Conservation (phyloP, 139 green algal genomes). For the Chlamydomonas sphaeroides region DNA sequence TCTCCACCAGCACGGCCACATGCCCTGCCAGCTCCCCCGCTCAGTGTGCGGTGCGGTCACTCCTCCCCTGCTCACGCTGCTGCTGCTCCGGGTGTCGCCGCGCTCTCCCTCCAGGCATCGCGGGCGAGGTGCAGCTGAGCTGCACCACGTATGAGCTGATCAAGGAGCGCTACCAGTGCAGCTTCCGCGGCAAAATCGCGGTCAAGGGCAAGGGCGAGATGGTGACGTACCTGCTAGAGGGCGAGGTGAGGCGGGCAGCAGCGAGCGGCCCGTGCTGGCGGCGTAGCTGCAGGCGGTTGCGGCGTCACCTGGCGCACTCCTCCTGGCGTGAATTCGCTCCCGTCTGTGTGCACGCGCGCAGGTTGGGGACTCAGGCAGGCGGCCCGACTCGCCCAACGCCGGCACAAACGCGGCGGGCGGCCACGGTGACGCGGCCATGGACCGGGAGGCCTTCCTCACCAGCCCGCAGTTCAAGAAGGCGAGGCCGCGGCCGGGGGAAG, state of each 20-base stretch:
- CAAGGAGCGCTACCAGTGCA: constrained; percentile 26
- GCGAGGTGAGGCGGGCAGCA: neutral
- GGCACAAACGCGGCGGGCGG: neutral
- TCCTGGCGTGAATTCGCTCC: no score
- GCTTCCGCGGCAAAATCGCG: constrained; percentile 42
- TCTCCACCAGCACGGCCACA: no score
- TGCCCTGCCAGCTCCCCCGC: no score
- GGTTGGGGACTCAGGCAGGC: neutral
- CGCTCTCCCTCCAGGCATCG: constrained; percentile 9
- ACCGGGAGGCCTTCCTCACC: constrained; percentile 39
- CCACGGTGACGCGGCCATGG: neutral
- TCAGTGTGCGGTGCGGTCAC: no score
- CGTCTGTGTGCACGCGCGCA: no score
- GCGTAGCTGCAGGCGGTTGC: no score
- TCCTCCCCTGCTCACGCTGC: no score
- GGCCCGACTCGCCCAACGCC: neutral
- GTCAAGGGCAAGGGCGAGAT: constrained; percentile 57
- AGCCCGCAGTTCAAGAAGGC: constrained; percentile 46
- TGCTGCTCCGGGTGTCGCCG: no score
- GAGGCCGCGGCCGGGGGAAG: no score
- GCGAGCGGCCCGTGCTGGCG: neutral
- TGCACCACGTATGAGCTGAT: constrained; percentile 27
- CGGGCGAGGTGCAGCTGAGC: constrained; percentile 32
- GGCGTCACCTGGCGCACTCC: no score
- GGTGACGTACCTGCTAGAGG: constrained; percentile 47